These are phyloP conservation scores for Saxophila tyrrhenica DNA, from an alignment of 495 filamentous ascomycete species.

Conservation along the genomic window DNA sequence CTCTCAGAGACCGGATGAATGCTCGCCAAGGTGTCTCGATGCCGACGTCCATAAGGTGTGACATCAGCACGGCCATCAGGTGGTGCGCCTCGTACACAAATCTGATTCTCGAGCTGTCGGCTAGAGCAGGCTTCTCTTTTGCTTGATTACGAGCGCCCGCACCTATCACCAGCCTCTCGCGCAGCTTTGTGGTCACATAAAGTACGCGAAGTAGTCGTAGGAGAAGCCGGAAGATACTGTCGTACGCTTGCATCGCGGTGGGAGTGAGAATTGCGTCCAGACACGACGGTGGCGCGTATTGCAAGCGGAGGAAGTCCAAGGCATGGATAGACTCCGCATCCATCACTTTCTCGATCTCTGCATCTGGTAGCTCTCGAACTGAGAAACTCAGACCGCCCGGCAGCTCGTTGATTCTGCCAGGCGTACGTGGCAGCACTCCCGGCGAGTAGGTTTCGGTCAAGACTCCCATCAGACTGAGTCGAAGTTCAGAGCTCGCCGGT, in stretches of 20 bases:
- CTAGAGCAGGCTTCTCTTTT: slow-evolving; percentile 24
- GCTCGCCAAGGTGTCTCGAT: slow-evolving; percentile 57
- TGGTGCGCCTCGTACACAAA: slow-evolving; percentile 70
- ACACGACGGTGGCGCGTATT: slow-evolving; percentile 67
- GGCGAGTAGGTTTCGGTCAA: slow-evolving; percentile 58
- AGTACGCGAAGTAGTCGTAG: slow-evolving; percentile 70
- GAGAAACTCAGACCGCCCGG: slow-evolving; percentile 79
- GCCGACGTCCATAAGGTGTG: slow-evolving; percentile 68
- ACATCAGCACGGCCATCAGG: slow-evolving; percentile 55
- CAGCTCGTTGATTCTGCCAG: slow-evolving; percentile 30
- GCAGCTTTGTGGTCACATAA: slow-evolving; percentile 61
- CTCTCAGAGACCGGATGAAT: slow-evolving; percentile 54
- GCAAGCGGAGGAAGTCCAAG: slow-evolving; percentile 77
- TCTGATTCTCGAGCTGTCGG: slow-evolving; percentile 34
- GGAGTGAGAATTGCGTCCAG: slow-evolving; percentile 63
- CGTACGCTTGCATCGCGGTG: slow-evolving; percentile 60
- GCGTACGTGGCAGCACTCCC: slow-evolving; percentile 1
- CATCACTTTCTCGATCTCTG: slow-evolving; percentile 67
- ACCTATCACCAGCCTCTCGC: slow-evolving; percentile 26
- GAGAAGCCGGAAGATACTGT: slow-evolving; percentile 66
- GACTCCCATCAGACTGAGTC: slow-evolving; percentile 77
- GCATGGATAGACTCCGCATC: slow-evolving; percentile 72
- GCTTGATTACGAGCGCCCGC: neutral
- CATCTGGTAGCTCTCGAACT: slow-evolving; percentile 63
- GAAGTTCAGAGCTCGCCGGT: slow-evolving; percentile 82